Base-by-base conservation (phyloP, 257 asterid species). In the Datura wrightii region DNA sequence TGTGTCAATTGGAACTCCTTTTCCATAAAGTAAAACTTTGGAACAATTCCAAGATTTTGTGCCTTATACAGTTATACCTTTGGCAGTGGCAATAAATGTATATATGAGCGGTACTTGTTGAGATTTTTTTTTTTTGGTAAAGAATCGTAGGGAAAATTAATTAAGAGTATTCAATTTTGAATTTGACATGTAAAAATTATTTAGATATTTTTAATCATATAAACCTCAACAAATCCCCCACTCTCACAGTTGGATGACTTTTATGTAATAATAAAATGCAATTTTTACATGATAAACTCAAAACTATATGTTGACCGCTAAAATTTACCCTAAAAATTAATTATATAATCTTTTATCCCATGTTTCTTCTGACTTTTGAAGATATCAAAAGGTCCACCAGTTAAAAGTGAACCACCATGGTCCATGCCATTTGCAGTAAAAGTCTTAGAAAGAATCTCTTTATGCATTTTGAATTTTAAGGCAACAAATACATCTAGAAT, bases 361-460 rank as follows among this genome's bases (percentile, higher is more conserved):
- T 66, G 19, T 66, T 65, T n/a, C 39, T 71, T 71, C 3, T n/a
- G n/a, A 71, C 18, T 71, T 71, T 71, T 71, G 10, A 44, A 67
- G 76, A 67, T 11, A 37, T 16, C 37, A 66, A 65, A 63, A 36
- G 50, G 19, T 37, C 19, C 50, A 66, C 13, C 16, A 66, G 48
- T 48, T 69, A 39, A 69, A 69, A 69, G 16, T 37, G 34, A 69
- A 8, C 14, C 24, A 19, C 19, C 31, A 19, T 76, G 86, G 87
- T 84, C 85, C 89, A 81, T 80, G 80, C 80, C 87, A 59, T 70
- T 86, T 42, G 55, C 72, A 62, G 53, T 52, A 18, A 36, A 74
- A 55, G 19, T 69, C 6, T 37, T 67, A 14, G 4, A 69, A 69
- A 39, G 52, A 69, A 39, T 58, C 65, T n/a, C 65, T 18, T 58